Conservation (phyloP, 495 filamentous ascomycete species). For the Tuber calosporum region DNA sequence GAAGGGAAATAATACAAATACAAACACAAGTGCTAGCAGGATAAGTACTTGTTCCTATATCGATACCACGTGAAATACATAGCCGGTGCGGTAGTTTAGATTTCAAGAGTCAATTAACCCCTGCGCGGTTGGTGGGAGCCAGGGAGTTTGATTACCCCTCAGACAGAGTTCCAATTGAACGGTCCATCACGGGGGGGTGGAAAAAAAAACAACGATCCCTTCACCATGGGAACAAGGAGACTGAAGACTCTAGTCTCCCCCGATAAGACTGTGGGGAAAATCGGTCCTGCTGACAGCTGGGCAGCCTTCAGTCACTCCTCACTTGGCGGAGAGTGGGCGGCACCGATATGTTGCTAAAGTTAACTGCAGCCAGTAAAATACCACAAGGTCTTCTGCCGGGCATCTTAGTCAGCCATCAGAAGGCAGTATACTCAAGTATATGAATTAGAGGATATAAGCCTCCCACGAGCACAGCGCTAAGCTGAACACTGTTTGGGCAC, state of each 20-base stretch:
- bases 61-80: neutral
- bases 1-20: neutral
- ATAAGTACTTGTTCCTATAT: neutral
- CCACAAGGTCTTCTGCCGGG: neutral
- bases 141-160: too few relatives aligned
- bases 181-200: too few relatives aligned
- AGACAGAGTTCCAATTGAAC: too few relatives aligned
- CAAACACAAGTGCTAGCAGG: neutral
- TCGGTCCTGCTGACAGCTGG: neutral
- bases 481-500: neutral
- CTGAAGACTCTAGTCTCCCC: neutral
- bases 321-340: neutral
- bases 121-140: neutral
- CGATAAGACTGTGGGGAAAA: too few relatives aligned
- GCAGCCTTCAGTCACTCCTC: neutral
- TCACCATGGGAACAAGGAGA: neutral
- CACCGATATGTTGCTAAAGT: neutral
- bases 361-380: neutral
- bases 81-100: neutral
- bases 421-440: neutral
- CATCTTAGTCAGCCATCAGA: neutral
- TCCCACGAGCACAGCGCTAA: neutral
- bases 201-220: too few relatives aligned
- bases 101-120: neutral
- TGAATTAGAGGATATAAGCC: neutral